Conservation (phyloP, 768 basidiomycete species). For the Clitopilus passeckerianus region DNA sequence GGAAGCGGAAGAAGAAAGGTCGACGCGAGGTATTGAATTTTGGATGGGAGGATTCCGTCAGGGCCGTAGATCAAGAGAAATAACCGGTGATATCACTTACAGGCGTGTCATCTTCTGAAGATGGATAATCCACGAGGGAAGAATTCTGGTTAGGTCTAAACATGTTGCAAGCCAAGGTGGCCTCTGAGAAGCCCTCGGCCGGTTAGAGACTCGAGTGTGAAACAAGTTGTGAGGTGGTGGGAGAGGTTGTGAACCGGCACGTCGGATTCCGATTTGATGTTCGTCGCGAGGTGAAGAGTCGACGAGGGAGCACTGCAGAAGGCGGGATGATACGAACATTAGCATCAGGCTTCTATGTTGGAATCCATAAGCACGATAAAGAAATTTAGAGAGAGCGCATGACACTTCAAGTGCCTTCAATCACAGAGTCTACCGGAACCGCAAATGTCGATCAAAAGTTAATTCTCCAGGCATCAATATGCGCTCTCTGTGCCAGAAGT, state of each 20-base stretch:
- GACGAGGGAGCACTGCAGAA: background rate
- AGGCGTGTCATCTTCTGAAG: background rate
- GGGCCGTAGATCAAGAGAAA: background rate
- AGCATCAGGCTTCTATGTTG: background rate
- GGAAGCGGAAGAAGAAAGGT: background rate
- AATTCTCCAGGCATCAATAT: background rate
- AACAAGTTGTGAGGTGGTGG: background rate
- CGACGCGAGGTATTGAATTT: background rate
- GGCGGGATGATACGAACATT: background rate
- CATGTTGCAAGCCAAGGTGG: background rate
- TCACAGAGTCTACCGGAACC: background rate
- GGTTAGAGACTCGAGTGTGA: background rate
- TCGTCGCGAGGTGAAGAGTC: background rate
- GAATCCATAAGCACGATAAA: background rate
- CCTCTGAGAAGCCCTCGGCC: background rate
- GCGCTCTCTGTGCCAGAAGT: background rate
- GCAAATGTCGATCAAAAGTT: background rate
- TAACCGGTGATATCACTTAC: background rate
- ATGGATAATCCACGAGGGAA: background rate
- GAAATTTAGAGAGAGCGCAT: background rate
- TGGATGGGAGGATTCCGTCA: background rate
- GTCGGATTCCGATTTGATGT: background rate
- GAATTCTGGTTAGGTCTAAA: background rate
- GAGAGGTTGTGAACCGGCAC: background rate
- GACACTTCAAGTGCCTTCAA: background rate